Conservation (phyloP, 2,329 filamentous ascomycete genomes). For the Didymosphaeria variabile region DNA sequence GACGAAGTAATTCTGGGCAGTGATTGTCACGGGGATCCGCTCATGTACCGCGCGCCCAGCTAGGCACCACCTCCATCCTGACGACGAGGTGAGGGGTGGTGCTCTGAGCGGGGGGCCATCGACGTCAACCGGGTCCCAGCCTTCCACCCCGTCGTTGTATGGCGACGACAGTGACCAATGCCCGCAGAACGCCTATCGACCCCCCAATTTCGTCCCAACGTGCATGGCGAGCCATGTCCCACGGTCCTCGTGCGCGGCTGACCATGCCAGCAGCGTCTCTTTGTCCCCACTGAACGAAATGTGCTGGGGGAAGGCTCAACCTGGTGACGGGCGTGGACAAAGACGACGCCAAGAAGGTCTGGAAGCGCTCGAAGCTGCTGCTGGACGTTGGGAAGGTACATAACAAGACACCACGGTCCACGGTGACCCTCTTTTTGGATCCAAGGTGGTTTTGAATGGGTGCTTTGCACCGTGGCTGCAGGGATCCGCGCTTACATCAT, state of each 20-base stretch:
- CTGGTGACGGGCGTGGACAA: slow-evolving; percentile 22
- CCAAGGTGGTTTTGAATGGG: slow-evolving; percentile 31
- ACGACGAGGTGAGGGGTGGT: neutral
- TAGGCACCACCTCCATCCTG: neutral
- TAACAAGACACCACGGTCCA: slow-evolving; percentile 24
- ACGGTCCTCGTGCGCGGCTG: slow-evolving; percentile 30
- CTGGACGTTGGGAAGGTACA: slow-evolving; percentile 28
- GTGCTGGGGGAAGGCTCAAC: slow-evolving; percentile 22
- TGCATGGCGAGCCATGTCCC: slow-evolving; percentile 20
- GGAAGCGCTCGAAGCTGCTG: slow-evolving; percentile 42
- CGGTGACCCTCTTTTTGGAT: slow-evolving; percentile 21
- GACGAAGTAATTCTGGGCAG: slow-evolving; percentile 28
- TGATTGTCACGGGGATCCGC: slow-evolving; percentile 41
- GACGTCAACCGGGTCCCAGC: slow-evolving; percentile 37
- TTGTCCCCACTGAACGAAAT: slow-evolving; percentile 30
- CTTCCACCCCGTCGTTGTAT: neutral
- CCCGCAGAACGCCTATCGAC: slow-evolving; percentile 25
- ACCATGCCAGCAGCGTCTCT: slow-evolving; percentile 28
- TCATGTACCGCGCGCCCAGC: slow-evolving; percentile 24
- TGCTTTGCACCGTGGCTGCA: slow-evolving; percentile 14
- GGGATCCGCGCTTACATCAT: slow-evolving; percentile 35
- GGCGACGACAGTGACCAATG: neutral
- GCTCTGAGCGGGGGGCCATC: slow-evolving; percentile 32
- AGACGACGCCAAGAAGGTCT: slow-evolving; percentile 43
- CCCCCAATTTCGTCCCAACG: slow-evolving; percentile 4